phyloP scores from a whole-genome alignment of 2,329 filamentous ascomycete genomes.

The Colletotrichum sp. region DNA sequence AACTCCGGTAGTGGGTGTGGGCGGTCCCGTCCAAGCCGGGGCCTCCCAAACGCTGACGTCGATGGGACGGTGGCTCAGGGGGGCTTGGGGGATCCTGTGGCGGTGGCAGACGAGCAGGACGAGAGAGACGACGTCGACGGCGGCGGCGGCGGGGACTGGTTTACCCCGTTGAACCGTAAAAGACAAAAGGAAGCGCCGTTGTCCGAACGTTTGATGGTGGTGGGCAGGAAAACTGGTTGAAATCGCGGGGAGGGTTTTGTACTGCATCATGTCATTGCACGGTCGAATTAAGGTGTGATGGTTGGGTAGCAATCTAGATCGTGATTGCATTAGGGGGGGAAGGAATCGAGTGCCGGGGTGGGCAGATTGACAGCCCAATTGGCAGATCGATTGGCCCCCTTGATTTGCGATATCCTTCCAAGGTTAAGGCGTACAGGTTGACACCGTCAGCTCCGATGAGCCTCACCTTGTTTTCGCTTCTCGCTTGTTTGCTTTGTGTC shows the following conservation, averaged over 20 bases:
- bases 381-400: not conserved
- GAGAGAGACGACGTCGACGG: not conserved
- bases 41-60: not conserved
- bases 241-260: not conserved
- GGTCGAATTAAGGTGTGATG: not conserved
- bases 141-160: not conserved
- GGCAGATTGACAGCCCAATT: not conserved
- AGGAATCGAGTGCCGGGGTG: not conserved
- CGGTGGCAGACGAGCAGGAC: not conserved
- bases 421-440: not conserved
- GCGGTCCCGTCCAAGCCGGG: not conserved
- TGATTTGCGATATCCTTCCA: not conserved
- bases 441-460: not conserved
- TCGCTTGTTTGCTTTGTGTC: not conserved
- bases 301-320: not conserved
- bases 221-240: not conserved
- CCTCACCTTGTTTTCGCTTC: not conserved
- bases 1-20: not conserved
- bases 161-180: not conserved
- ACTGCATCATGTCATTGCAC: not conserved
- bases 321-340: not conserved
- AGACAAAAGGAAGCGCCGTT: not conserved
- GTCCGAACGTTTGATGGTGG: not conserved
- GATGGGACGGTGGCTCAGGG: not conserved
- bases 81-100: not conserved